These are phyloP conservation scores for Ganoderma lingzhi DNA, from an alignment of 1,284 basidiomycete species.

Conservation along the genomic window DNA sequence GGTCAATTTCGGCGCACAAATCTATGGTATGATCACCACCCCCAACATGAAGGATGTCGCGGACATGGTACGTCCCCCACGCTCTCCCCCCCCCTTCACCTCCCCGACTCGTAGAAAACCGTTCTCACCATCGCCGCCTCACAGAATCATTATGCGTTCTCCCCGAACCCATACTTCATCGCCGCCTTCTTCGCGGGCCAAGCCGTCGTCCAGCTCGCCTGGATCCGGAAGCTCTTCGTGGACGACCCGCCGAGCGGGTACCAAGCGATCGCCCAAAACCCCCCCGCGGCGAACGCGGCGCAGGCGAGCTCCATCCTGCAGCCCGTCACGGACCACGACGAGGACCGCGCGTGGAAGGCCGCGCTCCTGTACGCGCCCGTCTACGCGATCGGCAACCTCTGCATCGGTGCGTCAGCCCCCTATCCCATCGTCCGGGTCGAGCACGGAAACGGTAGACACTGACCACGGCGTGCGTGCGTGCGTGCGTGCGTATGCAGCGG, in stretches of 20 bases:
- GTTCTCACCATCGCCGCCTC: neutral
- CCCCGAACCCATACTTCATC: constrained; percentile 46
- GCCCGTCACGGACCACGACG: constrained; percentile 23
- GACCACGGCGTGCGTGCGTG: neutral
- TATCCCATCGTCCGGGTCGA: neutral
- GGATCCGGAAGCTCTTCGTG: constrained; percentile 42
- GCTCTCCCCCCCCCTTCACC: no score
- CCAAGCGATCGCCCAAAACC: constrained; percentile 19
- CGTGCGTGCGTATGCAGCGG: constrained; percentile 34
- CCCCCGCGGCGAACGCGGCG: neutral
- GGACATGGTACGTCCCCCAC: constrained; percentile 38
- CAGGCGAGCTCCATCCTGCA: neutral
- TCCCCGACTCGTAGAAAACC: neutral
- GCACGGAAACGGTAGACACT: neutral
- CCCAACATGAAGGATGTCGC: constrained; percentile 48
- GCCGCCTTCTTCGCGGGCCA: constrained; percentile 46
- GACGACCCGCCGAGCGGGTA: constrained; percentile 28
- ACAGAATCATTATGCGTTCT: constrained; percentile 48
- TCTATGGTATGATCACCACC: constrained; percentile 42
- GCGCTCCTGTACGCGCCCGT: constrained; percentile 43
- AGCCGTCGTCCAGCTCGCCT: constrained; percentile 40
- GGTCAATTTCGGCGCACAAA: constrained; percentile 43
- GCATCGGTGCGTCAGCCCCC: constrained; percentile 39
- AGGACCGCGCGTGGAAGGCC: constrained; percentile 30
- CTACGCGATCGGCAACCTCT: constrained; percentile 45